Conservation (phyloP, 2,329 filamentous ascomycete genomes). For the Aspergillus fijiensis region DNA sequence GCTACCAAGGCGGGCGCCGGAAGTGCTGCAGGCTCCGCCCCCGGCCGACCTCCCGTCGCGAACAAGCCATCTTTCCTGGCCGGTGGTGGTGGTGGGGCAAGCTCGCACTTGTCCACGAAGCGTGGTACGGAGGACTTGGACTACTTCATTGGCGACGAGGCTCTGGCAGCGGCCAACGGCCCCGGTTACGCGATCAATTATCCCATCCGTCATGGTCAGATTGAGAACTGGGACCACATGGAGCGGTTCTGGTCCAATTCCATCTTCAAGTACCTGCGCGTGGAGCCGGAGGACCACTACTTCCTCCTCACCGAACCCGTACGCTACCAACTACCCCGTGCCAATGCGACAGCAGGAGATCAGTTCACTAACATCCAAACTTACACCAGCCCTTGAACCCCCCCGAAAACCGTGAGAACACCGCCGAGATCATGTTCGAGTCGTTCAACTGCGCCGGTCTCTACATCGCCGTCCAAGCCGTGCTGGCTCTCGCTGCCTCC, state of each 20-base stretch:
- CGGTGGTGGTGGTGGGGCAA: slow-evolving; percentile 79
- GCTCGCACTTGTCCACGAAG: slow-evolving; percentile 83
- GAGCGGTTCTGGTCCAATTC: slow-evolving; percentile 99
- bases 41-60: slow-evolving; percentile 82
- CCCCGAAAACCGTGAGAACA: slow-evolving; percentile 97
- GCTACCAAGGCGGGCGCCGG: slow-evolving; percentile 79
- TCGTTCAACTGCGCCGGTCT: slow-evolving; percentile 99
- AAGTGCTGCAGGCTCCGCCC: slow-evolving; percentile 71
- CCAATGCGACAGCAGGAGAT: neutral
- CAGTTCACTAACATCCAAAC: neutral
- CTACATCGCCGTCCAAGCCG: slow-evolving; percentile 97
- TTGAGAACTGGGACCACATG: slow-evolving; percentile 99
- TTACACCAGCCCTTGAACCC: slow-evolving; percentile 79
- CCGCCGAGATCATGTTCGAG: slow-evolving; percentile 99
- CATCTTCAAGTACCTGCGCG: slow-evolving; percentile 98
- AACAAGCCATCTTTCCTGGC: slow-evolving; percentile 96
- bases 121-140: slow-evolving; percentile 96
- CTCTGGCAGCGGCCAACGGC: slow-evolving; percentile 76
- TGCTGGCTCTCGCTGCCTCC: slow-evolving; percentile 91
- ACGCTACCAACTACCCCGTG: slow-evolving; percentile 37
- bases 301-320: slow-evolving; percentile 97
- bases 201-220: slow-evolving; percentile 94
- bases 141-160: slow-evolving; percentile 98
- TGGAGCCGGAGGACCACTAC: slow-evolving; percentile 98
- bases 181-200: slow-evolving; percentile 97